Percentiles rank a stretch among this genome's conserved stretches.
These are phyloP conservation scores for Pseudomonodictys pantanalensis DNA, from an alignment of 495 filamentous ascomycete species.

Conservation along the genomic window DNA sequence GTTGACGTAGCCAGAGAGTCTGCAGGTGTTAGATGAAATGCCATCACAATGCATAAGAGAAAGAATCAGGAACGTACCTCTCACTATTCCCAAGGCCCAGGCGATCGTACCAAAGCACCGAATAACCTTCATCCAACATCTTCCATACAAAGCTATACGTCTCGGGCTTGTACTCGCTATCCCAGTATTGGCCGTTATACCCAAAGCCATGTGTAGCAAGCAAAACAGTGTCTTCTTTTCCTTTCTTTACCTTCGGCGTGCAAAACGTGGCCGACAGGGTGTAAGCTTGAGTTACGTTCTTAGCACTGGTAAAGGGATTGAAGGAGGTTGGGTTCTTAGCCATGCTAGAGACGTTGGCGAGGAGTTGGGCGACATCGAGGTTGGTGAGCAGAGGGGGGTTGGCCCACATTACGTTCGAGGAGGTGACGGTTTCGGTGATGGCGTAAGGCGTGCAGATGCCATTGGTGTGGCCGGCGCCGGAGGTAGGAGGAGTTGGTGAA, in stretches of 20 bases:
- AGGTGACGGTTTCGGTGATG: slow-evolving; percentile 5
- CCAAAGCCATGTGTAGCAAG: slow-evolving; percentile 30
- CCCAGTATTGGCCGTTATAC: slow-evolving; percentile 32
- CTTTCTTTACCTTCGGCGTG: slow-evolving; percentile 8
- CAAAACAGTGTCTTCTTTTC: slow-evolving; percentile 27
- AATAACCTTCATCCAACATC: slow-evolving; percentile 29
- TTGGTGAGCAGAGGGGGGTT: slow-evolving; percentile 17
- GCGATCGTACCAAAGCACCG: slow-evolving; percentile 34
- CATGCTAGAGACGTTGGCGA: slow-evolving; percentile 3
- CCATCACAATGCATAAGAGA: too few relatives aligned
- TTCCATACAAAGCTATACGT: slow-evolving; percentile 29
- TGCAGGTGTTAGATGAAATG: neutral
- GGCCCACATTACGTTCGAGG: slow-evolving; percentile 6
- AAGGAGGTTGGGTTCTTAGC: slow-evolving; percentile 2
- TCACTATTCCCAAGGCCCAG: slow-evolving; percentile 23
- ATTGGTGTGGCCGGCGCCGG: too few relatives aligned
- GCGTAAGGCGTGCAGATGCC: slow-evolving; percentile 23
- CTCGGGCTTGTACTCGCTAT: slow-evolving; percentile 7
- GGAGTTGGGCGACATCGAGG: slow-evolving; percentile 21
- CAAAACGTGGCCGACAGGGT: slow-evolving; percentile 24
- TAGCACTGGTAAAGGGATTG: slow-evolving; percentile 5
- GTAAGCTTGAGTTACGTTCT: slow-evolving; percentile 18
- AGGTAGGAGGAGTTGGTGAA: too few relatives aligned
- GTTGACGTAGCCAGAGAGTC: slow-evolving; percentile 21
- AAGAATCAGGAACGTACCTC: too few relatives aligned